These are phyloP conservation scores for Tremella yokohamensis DNA, from an alignment of 768 basidiomycete genomes.

Conservation along the genomic window DNA sequence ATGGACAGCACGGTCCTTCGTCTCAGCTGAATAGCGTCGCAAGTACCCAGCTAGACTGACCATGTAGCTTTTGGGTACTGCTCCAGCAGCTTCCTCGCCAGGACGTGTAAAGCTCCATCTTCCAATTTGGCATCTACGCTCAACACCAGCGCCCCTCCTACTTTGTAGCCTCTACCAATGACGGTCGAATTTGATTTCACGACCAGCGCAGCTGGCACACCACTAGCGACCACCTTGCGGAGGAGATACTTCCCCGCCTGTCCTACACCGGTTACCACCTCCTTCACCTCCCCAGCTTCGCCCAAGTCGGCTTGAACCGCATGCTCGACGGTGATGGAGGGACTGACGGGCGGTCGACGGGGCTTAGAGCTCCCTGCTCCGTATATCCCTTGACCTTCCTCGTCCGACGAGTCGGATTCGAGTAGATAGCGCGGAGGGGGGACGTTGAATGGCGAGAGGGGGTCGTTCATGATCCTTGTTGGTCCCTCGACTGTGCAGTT, in stretches of 20 bases:
- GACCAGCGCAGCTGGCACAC: too few species aligned
- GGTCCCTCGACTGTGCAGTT: background rate
- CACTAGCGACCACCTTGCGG: slow-evolving; percentile 3
- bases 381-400: slow-evolving; percentile 44
- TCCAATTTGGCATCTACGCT: slow-evolving; percentile 4
- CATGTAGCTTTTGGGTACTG: slow-evolving; percentile 6
- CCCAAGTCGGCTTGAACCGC: background rate
- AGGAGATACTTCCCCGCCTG: slow-evolving; percentile 35
- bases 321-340: background rate
- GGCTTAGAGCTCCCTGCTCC: background rate
- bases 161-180: slow-evolving; percentile 14
- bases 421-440: slow-evolving; percentile 44
- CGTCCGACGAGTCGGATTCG: slow-evolving; percentile 47
- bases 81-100: background rate
- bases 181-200: slow-evolving; percentile 1
- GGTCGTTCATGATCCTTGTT: slow-evolving; percentile 34
- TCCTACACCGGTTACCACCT: slow-evolving; percentile 25
- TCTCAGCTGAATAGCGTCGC: background rate
- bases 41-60: slow-evolving; percentile 7
- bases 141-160: slow-evolving; percentile 9
- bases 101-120: slow-evolving; percentile 11
- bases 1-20: slow-evolving; percentile 25
- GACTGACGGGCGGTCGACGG: background rate
- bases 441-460: slow-evolving; percentile 25
- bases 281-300: background rate